A percentile compares a stretch with the other conserved stretches of the same genome.
Conservation (phyloP, 1,284 basidiomycete genomes). For the Takashimella tepidaria region DNA sequence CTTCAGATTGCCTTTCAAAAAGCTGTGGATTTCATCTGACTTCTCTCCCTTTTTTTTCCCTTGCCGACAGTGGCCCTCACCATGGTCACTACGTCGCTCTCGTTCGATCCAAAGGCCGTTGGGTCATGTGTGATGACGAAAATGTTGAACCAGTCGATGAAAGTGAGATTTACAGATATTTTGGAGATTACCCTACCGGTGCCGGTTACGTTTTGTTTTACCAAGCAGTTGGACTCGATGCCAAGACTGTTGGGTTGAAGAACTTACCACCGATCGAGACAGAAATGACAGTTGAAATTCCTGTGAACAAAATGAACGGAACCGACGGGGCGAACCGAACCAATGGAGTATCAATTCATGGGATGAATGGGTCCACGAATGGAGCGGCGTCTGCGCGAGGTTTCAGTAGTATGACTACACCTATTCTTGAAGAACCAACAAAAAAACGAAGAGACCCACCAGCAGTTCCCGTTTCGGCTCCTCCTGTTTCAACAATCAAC, state of each 20-base stretch:
- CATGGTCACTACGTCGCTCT: slow-evolving; percentile 98
- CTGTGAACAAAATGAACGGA: background rate
- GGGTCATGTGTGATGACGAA: slow-evolving; percentile 96
- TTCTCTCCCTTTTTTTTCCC: too few relatives aligned
- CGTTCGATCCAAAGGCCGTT: slow-evolving; percentile 72
- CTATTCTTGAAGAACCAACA: background rate
- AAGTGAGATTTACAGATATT: slow-evolving; percentile 84
- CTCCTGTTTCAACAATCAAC: background rate
- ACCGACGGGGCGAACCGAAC: background rate
- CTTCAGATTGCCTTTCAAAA: too few relatives aligned
- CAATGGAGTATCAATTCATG: background rate
- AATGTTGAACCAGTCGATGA: slow-evolving; percentile 83
- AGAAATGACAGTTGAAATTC: background rate
- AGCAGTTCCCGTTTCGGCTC: background rate
- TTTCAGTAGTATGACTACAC: background rate
- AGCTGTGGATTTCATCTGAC: too few relatives aligned
- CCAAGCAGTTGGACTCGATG: slow-evolving; percentile 82
- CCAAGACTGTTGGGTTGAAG: slow-evolving; percentile 57
- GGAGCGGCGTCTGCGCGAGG: background rate
- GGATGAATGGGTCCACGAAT: too few relatives aligned
- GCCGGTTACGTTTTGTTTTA: slow-evolving; percentile 97
- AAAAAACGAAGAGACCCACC: background rate
- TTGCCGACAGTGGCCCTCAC: slow-evolving; percentile 77
- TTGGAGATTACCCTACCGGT: slow-evolving; percentile 81
- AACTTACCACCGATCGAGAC: background rate